Evolutionary conservation across 805 yeast genomes (phyloP).

Genomic region (Zygosaccharomyces bailii): DNA sequence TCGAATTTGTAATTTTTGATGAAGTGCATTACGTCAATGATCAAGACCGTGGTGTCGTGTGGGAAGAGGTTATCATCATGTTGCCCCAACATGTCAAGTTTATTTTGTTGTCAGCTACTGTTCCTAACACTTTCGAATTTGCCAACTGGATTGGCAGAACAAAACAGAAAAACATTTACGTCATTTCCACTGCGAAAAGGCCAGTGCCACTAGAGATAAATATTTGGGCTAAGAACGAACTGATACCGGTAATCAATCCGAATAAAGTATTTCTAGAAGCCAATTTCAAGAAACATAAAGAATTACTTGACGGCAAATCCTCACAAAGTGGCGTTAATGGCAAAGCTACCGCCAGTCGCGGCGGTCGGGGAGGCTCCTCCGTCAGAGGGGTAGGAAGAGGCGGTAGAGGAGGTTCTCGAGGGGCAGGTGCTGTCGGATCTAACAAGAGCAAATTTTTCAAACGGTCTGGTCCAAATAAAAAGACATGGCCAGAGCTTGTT

Average conservation of each 20-base stretch:
- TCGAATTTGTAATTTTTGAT: constrained; percentile 95
- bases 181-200: constrained; percentile 91
- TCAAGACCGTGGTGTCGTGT: constrained; percentile 95
- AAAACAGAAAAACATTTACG: constrained; percentile 91
- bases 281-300: constrained; percentile 61
- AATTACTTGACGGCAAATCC: constrained; percentile 44
- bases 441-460: constrained; percentile 38
- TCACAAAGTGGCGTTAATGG: constrained; percentile 43
- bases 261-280: constrained; percentile 63
- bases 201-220: constrained; percentile 92
- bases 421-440: constrained; percentile 41
- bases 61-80: constrained; percentile 99
- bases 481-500: constrained; percentile 71
- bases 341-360: constrained; percentile 36
- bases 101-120: constrained; percentile 90
- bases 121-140: constrained; percentile 96
- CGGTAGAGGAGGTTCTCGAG: constrained; percentile 38
- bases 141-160: constrained; percentile 99
- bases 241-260: constrained; percentile 71
- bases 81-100: constrained; percentile 94
- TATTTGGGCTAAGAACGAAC: constrained; percentile 74
- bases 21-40: constrained; percentile 98
- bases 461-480: constrained; percentile 70
- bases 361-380: constrained; percentile 17
- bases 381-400: constrained; percentile 30